Evolutionary conservation across 805 yeast species (phyloP), one percentile per base, ranked within the genome.

Genomic region (Monosporozyma aerobia): DNA sequence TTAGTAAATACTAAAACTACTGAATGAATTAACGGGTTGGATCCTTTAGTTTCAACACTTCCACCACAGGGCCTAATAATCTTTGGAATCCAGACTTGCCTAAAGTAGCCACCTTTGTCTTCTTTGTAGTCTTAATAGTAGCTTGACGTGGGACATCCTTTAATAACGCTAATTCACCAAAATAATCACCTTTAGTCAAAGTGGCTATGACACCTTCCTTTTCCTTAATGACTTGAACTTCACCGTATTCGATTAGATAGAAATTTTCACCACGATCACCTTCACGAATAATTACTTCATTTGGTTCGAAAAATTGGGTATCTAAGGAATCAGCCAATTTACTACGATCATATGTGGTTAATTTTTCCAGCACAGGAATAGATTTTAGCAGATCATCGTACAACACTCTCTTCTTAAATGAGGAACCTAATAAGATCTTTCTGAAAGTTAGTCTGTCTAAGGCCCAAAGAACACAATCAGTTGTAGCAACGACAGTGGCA

Each of bases 81-180:
- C 98, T 82, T 71, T 89, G 90, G 75, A 94, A 94, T 0, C 97
- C 98, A 56, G 85, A 79, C 73, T 92, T 89, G 56, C 88, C 95
- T 61, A 94, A 77, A 3, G 94, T 85, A n/a, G 95, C 98, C 44
- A 90, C 95, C 63, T 87, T 87, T 30, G 94, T 82, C 44, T 76
- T 75, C 49, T 84, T 78, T 19, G 77, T 73, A 1, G 97, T 96
- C 50, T 77, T 81, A 40, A 94, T 94, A 4, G 96, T 85, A 33
- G 99, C 99, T 66, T 87, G 94, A 70, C 99, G 82, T 56, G 98
- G 98, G 53, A 82, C 74, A 66, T 94, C 96, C 62, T 90, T 86
- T 60, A 94, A 77, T 61, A 94, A 75, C 2, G 99, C 98, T 57
- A 94, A 82, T 72, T 94, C 99, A 58, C 99, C 99, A 69, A 94